Base-by-base conservation (phyloP, 805 yeast genomes). In the Limtongozyma cylindracea region DNA sequence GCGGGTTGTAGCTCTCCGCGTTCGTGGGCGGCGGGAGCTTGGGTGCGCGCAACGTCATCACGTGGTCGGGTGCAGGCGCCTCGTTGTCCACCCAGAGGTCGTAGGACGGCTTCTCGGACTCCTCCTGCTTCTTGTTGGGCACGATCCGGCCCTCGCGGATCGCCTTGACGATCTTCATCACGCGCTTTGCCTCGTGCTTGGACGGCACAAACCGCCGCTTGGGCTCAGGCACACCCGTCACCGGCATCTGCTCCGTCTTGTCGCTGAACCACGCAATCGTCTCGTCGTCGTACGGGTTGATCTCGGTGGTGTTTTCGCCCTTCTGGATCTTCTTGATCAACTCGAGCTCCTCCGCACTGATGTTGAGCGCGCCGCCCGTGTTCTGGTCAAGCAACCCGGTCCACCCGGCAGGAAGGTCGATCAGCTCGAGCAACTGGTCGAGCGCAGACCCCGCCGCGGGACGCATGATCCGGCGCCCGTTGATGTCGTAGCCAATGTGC, bases 321-420 rank as follows among this genome's bases (percentile, higher is more conserved):
- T 56, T 60, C 46, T 80, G 93, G 35, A 88, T 66, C 41, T 76
- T 78, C 31, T 69, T 57, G 38, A 88, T 76, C 30, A 88, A 58
- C 32, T 82, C 92, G 37, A 82, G 56, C 46, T 88, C 98, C 39
- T 84, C 95, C 23, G 60, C 58, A 6, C 78, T 64, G 30, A 88
- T 53, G 32, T 88, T 80, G 49, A 88, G 58, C 23, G 76, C 56
- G 7, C 66, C 44, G 28, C 98, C 99, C 5, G 96, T 78, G 36
- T 68, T 60, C 37, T 76, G 72, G 45, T 88, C 96, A 28, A 84
- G 49, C 28, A 88, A 55, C 21, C 99, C 99, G 10, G 98, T 88
- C 96, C 96, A 88, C 13, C 98, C 98, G 46, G 77, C 91, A 9
- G 98, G 98, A 30, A 88, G 54, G 29, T 88, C 99, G 28, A 88